Percentiles rank a stretch among this genome's conserved stretches.
Conservation (phyloP, 1,284 basidiomycete genomes). For the Cryptococcus sp. region DNA sequence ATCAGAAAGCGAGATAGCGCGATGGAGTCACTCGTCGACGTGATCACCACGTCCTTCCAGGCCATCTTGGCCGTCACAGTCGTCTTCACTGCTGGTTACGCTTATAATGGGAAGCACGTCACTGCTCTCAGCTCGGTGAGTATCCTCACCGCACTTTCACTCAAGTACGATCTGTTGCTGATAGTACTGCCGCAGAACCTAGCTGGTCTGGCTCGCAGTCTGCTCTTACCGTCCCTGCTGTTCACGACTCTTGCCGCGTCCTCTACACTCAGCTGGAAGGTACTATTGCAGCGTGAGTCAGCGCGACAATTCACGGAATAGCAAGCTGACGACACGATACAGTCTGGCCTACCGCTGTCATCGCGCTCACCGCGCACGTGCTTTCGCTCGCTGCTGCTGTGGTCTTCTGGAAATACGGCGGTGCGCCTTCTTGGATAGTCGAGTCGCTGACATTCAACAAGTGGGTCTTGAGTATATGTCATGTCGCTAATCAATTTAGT, state of each 20-base stretch:
- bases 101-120: constrained; percentile 26
- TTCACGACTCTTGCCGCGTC: constrained; percentile 41
- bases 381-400: constrained; percentile 31
- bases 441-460: constrained; percentile 44
- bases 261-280: constrained; percentile 24
- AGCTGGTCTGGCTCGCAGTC: constrained; percentile 20
- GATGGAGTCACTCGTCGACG: constrained; percentile 44
- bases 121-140: constrained; percentile 21
- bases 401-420: constrained; percentile 25
- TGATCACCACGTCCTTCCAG: constrained; percentile 42
- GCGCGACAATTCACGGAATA: background rate
- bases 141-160: background rate
- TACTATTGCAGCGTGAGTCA: constrained; percentile 32
- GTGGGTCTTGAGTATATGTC: constrained; percentile 20
- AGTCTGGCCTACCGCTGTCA: constrained; percentile 44
- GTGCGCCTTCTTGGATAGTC: constrained; percentile 38
- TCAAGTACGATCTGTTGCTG: background rate
- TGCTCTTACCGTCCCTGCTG: constrained; percentile 40
- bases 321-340: constrained; percentile 2
- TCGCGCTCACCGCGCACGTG: constrained; percentile 38
- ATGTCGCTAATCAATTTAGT: constrained; percentile 14
- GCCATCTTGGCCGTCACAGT: constrained; percentile 39
- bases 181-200: constrained; percentile 18
- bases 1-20: background rate
- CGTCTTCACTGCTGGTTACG: constrained; percentile 44